These are phyloP conservation scores for Ceratocystis alfenasii DNA, from an alignment of 2,329 filamentous ascomycete species.

Conservation along the genomic window DNA sequence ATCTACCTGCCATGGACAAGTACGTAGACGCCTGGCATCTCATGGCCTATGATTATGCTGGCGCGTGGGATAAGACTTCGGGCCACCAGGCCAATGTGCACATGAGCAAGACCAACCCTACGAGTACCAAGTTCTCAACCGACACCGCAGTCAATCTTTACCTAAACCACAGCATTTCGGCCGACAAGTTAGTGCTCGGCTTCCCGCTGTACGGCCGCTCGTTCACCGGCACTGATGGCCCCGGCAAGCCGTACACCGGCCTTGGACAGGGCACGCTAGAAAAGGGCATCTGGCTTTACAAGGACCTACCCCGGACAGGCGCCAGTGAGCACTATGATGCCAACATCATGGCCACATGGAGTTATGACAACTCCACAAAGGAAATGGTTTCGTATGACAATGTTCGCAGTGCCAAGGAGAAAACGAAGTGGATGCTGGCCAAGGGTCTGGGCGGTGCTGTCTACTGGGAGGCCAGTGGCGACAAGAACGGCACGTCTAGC, in stretches of 20 bases:
- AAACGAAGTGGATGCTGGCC: slow-evolving; percentile 50
- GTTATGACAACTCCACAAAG: slow-evolving; percentile 46
- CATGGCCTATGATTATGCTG: slow-evolving; percentile 62
- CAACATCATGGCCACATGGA: slow-evolving; percentile 53
- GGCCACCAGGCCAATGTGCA: slow-evolving; percentile 59
- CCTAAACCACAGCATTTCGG: slow-evolving; percentile 37
- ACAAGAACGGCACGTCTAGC: slow-evolving; percentile 42
- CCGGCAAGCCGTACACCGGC: slow-evolving; percentile 51
- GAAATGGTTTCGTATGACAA: slow-evolving; percentile 63
- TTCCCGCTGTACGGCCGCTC: slow-evolving; percentile 71
- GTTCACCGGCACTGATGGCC: slow-evolving; percentile 49
- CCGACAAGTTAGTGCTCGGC: slow-evolving; percentile 59
- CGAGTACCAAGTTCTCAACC: slow-evolving; percentile 56
- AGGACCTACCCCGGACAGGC: slow-evolving; percentile 53
- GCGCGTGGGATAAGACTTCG: slow-evolving; percentile 50
- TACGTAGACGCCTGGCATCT: slow-evolving; percentile 49
- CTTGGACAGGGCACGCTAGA: slow-evolving; percentile 56
- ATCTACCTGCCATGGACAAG: slow-evolving; percentile 42
- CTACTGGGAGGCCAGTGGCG: slow-evolving; percentile 74
- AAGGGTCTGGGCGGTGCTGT: slow-evolving; percentile 60
- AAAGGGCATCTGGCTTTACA: slow-evolving; percentile 68
- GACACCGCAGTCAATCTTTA: slow-evolving; percentile 54
- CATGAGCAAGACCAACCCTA: slow-evolving; percentile 33
- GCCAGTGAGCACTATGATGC: slow-evolving; percentile 47
- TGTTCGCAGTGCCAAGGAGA: slow-evolving; percentile 43